A percentile compares a stretch with the other conserved stretches of the same genome.
phyloP scores from a whole-genome alignment of 192 early-diverging fungal genomes.

The Allomyces javanicus region DNA sequence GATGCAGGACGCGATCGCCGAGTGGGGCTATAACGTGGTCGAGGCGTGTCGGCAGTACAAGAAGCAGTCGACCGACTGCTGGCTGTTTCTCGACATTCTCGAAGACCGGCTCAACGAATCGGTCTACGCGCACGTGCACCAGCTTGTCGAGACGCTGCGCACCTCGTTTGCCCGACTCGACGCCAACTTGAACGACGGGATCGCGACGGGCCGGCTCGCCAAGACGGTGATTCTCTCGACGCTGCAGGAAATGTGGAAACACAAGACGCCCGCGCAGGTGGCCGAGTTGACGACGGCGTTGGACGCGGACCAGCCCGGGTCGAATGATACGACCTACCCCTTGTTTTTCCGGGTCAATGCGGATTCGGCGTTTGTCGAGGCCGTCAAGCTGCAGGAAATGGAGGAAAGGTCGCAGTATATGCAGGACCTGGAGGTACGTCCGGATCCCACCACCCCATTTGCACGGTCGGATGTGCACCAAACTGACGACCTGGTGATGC shows the following conservation, averaged over 20 bases:
- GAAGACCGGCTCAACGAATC: neutral
- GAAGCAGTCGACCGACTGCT: conserved; percentile 15
- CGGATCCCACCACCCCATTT: too few species aligned
- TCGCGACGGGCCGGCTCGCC: neutral
- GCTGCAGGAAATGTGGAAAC: neutral
- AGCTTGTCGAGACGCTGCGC: neutral
- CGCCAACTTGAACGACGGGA: neutral
- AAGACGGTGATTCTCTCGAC: neutral
- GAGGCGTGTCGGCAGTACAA: conserved; percentile 16
- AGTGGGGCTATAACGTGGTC: conserved; percentile 37
- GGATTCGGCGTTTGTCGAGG: neutral
- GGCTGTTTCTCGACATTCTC: conserved; percentile 19
- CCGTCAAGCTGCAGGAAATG: neutral
- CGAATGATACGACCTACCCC: neutral
- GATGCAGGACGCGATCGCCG: conserved; percentile 25
- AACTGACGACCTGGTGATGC: too few species aligned
- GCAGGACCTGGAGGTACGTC: neutral
- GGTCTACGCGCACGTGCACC: neutral
- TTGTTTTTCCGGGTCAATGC: neutral
- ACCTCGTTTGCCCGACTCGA: neutral
- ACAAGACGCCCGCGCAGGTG: neutral
- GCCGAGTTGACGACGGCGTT: neutral
- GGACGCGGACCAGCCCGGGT: neutral
- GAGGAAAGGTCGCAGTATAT: neutral
- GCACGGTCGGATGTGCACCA: too few species aligned